phyloP scores from a whole-genome alignment of 2,329 filamentous ascomycete species.

The Juglanconis oblonga region DNA sequence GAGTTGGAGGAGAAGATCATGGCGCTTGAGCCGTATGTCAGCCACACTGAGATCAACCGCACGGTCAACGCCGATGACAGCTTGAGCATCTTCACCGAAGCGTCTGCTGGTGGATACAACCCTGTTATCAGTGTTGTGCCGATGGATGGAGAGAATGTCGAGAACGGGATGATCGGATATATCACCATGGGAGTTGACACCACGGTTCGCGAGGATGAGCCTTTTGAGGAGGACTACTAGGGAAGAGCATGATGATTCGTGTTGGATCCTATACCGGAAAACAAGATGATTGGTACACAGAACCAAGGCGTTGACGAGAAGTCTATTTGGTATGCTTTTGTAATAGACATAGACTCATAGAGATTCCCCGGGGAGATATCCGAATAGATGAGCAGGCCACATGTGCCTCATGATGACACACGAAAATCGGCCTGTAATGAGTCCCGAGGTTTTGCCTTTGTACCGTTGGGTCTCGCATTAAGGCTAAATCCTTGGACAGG shows the following conservation, averaged over 20 bases:
- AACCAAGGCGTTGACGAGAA: too few species aligned
- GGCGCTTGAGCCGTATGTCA: conserved; percentile 3
- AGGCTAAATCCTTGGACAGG: conserved; percentile 12
- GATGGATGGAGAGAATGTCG: conserved; percentile 30
- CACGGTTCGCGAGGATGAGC: background rate
- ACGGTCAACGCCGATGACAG: conserved; percentile 16
- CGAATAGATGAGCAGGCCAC: too few species aligned
- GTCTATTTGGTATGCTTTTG: too few species aligned
- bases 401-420: too few species aligned
- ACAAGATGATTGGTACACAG: too few species aligned
- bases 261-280: too few species aligned
- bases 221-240: too few species aligned
- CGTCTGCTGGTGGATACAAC: conserved; percentile 26
- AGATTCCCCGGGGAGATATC: too few species aligned
- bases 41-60: conserved; percentile 9
- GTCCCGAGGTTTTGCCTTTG: conserved; percentile 12
- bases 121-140: conserved; percentile 30
- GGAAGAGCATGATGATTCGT: too few species aligned
- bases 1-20: conserved; percentile 1
- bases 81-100: conserved; percentile 16
- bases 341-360: too few species aligned
- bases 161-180: conserved; percentile 34
- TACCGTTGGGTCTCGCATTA: background rate
- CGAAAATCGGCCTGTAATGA: background rate
- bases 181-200: conserved; percentile 33